Base-by-base conservation (phyloP, 164 flowering plant species). In the Macadamia integrifolia region DNA sequence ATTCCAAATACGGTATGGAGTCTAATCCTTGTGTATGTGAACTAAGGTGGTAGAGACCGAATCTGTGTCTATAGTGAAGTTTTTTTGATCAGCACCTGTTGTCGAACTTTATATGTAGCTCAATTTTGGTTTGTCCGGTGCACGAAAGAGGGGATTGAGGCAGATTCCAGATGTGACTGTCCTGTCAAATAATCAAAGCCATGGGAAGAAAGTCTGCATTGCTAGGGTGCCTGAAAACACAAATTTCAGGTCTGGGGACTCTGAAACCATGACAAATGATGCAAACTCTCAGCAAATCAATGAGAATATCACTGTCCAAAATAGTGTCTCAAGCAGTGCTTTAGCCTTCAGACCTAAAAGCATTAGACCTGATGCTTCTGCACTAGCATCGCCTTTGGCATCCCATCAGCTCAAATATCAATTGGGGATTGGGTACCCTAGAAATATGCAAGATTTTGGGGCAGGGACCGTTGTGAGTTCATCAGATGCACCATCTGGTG, bases 151-250 rank as follows among this genome's bases (percentile, higher is more conserved):
- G 84, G 83, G 93, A 79, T 69, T 83, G 72, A 81, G 86, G 71
- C 83, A 88, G 80, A 69, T 76, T 64, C 78, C 94, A 64, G 96
- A 89, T 73, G 85, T 81, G 68, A 79, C 84, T 50, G 83, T 91
- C 60, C 77, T 81, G 29, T 80, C 92, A 29, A 82, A 74, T 75
- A 86, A 76, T 75, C 86, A 72, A 76, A 69, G 75, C 48, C 84
- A 79, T 75, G 95, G 92, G 66, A 95, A 95, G 77, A 95, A 85
- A 71, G 75, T 86, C 28, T 83, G 89, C 75, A 79, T 89, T 49
- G 96, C 90, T 61, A 80, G 86, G 72, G 81, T 76, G 46, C 81
- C 83, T 31, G 96, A 87, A 71, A 82, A 71, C 69, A 75, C 86
- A 56, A 84, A 80, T 57, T 62, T 75, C 65, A 78, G 80, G 72